Evolutionary conservation across 2,329 filamentous ascomycete genomes (phyloP), one percentile per base, ranked within the genome.

Genomic region (Stagonosporopsis rhizophila): DNA sequence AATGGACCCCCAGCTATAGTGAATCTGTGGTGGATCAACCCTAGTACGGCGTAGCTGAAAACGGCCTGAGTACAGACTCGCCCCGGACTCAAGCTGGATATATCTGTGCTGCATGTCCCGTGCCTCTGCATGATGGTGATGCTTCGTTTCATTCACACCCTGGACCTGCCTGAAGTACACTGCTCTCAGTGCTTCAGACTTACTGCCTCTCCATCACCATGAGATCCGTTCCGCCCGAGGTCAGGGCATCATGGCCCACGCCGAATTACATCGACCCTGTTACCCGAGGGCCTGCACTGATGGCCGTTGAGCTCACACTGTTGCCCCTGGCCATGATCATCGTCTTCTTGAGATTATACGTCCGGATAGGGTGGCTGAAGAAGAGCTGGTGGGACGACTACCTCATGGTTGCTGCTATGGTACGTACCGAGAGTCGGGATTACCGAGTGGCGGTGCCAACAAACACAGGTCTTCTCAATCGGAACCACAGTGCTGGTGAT

Each of bases 211-310:
- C 39, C 38, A 25, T 47, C 64, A 60, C 41, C 45, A 75, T 75
- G 73, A 66, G 73, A 54, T 73, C 66, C 44, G 66, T 71, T 49
- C 72, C 73, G 6, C 58, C 63, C 23, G 69, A 72, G 12, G 73
- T 80, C 40, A 55, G 75, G 35, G 56, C 66, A 35, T 68, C 67
- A 45, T 81, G 75, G 73, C 79, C 79, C 3, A 70, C 64, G 39
- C 77, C 79, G 1, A 78, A 81, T 67, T 80, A 80, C 55, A 67
- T 71, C 42, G 57, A 81, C 52, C 79, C 79, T 1, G 63, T 69
- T 20, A 79, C 75, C 2, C 69, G 77, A 57, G 79, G 79, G 14
- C 67, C 75, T 17, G 74, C 70, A 6, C 64, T 81, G 15, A 71
- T 81, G 60, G 74, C 80, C n/a, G 66, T 75, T 19, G 74, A 77